A percentile compares a stretch with the other conserved stretches of the same genome.
Conservation (phyloP, 331 rosid genomes). For the Pyrus hybrid region DNA sequence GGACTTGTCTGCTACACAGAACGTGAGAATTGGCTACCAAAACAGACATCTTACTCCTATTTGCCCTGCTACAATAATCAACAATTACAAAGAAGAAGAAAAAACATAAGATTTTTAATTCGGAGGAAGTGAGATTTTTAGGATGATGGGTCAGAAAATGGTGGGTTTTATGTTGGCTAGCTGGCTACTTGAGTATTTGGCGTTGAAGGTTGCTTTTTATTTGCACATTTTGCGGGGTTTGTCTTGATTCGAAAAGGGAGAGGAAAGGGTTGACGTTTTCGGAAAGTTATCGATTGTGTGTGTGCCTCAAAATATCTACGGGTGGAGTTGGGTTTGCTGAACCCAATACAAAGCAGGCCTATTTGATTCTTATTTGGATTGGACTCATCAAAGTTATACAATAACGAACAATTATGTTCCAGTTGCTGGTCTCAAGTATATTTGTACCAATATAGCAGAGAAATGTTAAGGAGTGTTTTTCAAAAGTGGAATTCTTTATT, state of each 20-base stretch:
- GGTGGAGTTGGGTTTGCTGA: slow-evolving; percentile 4
- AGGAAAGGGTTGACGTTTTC: slow-evolving; percentile 1
- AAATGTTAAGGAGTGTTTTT: accelerated
- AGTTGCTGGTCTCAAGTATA: too few species aligned
- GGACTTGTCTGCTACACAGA: slow-evolving; percentile 23
- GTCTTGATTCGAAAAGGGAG: background rate
- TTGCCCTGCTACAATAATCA: background rate
- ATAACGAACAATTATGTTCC: too few species aligned
- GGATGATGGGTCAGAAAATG: slow-evolving; percentile 7
- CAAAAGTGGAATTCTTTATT: accelerated
- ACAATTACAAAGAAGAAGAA: background rate
- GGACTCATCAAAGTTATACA: too few species aligned
- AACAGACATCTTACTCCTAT: slow-evolving; percentile 37
- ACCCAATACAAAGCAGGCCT: too few species aligned
- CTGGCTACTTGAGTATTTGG: background rate
- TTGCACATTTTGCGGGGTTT: background rate
- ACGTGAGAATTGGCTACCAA: slow-evolving; percentile 41
- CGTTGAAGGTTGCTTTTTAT: background rate
- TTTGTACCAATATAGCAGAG: too few species aligned
- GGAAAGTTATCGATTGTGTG: too few species aligned
- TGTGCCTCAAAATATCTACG: slow-evolving; percentile 18
- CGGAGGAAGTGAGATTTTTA: background rate
- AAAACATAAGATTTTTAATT: background rate
- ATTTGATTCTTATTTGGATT: too few species aligned
- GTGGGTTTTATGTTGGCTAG: background rate